Base-by-base conservation (phyloP, 768 basidiomycete species). In the Dioszegia aurantiaca region DNA sequence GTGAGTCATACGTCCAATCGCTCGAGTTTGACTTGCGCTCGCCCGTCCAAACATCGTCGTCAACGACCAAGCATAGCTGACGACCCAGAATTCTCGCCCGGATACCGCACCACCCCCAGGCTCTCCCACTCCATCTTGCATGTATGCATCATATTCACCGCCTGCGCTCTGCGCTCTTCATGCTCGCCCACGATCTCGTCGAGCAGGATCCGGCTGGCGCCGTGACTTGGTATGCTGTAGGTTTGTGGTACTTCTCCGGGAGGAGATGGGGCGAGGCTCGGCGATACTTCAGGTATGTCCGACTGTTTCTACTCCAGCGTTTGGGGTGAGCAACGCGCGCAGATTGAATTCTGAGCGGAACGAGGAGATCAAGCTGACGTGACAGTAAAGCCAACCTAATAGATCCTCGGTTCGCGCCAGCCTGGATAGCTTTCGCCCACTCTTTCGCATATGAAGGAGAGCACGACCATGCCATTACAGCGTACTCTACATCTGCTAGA, bases 401-500 rank as follows among this genome's bases (percentile, higher is more conserved):
- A 86, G 94, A 99, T 72, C 89, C 93, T 19, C 84, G 94, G 3
- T 95, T 95, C 75, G 90, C 86, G 0, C 92, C 95, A 10, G 90
- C 94, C 0, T 99, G 95, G 95, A 84, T 97, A 49, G 90, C 92
- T 2, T 99, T 98, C 73, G 95, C 89, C 10, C 95, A 99, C 76
- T 92, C 92, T 0, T 99, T 95, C 79, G 90, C 94, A 1, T 80
- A 89, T 64, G 95, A 99, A 75, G 93, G 93, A 16, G 95, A 99
- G 75, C 95, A 98, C 79, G 94, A 98, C 67, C 93, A 97, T 69
- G 94, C 95, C 2, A 90, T 98, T 43, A 97, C 91, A 0, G 94
- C 95, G 1, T 99, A 99, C 77, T 97, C 94, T 23, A 98, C 95
- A 0, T 92, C 90, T 58, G 89, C 91, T 4, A 81, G 94, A 33